Percentiles rank a stretch among this genome's conserved stretches.
Evolutionary conservation across 108 stramenopile genomes (phyloP).

Genomic region (Skeletonema costatum): DNA sequence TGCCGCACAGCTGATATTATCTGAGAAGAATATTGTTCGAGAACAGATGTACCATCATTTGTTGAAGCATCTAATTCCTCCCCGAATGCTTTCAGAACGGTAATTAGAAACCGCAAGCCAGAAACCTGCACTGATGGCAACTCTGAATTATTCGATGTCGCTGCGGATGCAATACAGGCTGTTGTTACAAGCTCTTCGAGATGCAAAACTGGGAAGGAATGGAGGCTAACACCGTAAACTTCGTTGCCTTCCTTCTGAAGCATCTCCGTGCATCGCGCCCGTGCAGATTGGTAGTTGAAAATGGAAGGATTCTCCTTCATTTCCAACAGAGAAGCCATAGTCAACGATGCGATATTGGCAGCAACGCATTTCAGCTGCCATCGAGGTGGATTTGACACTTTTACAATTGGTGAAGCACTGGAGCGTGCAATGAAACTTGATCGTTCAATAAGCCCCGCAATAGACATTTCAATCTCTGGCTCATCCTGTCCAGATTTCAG

Average conservation of each 20-base stretch:
- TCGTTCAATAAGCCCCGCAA: constrained; percentile 33
- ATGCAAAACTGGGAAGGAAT: constrained; percentile 57
- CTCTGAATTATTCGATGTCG: constrained; percentile 80
- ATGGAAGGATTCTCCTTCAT: constrained; percentile 25
- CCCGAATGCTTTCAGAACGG: constrained; percentile 63
- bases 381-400: constrained; percentile 44
- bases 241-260: constrained; percentile 6
- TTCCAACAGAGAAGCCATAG: constrained; percentile 39
- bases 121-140: constrained; percentile 63
- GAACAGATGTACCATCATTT: constrained; percentile 46
- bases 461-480: constrained; percentile 20
- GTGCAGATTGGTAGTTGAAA: constrained; percentile 58
- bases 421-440: constrained; percentile 32
- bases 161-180: constrained; percentile 66
- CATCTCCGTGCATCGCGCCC: constrained; percentile 35
- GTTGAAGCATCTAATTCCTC: constrained; percentile 62
- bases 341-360: constrained; percentile 44
- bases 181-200: constrained; percentile 54
- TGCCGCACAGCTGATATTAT: constrained; percentile 78
- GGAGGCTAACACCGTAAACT: constrained; percentile 2
- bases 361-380: constrained; percentile 72
- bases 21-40: constrained; percentile 79
- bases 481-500: constrained; percentile 5
- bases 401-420: constrained; percentile 43
- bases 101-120: constrained; percentile 57